These are phyloP conservation scores for Annulohypoxylon stygium DNA, from an alignment of 495 filamentous ascomycete genomes.

Conservation along the genomic window DNA sequence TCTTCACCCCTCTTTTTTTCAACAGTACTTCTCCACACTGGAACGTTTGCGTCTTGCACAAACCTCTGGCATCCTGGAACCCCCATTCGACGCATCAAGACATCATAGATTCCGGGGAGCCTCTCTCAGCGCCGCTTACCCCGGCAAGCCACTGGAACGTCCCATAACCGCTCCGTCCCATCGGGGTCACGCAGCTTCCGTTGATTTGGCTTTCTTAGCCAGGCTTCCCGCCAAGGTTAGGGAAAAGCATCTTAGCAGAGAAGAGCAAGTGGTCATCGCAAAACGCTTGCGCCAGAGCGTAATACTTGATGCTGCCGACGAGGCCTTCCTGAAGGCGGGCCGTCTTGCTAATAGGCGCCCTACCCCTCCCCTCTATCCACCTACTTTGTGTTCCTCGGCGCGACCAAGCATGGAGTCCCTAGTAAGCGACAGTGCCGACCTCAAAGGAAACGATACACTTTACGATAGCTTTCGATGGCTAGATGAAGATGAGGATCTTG, in stretches of 20 bases:
- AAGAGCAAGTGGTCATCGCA: conserved; percentile 76
- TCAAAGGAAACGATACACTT: conserved; percentile 56
- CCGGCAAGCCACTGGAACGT: conserved; percentile 53
- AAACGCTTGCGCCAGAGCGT: conserved; percentile 68
- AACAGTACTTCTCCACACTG: conserved; percentile 76
- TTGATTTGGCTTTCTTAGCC: conserved; percentile 79
- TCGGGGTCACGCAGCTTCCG: conserved; percentile 58
- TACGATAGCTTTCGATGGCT: conserved; percentile 83
- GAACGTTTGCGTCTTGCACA: conserved; percentile 74
- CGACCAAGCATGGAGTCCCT: conserved; percentile 57
- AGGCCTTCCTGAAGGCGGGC: conserved; percentile 69
- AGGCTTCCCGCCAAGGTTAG: conserved; percentile 78
- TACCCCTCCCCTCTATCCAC: conserved; percentile 47
- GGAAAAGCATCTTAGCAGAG: conserved; percentile 75
- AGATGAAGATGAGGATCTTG: conserved; percentile 81
- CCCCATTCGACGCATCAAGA: conserved; percentile 54
- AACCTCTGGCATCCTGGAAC: conserved; percentile 55
- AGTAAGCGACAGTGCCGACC: conserved; percentile 34
- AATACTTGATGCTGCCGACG: conserved; percentile 78
- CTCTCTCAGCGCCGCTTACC: conserved; percentile 56
- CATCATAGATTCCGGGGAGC: conserved; percentile 54
- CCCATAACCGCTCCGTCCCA: conserved; percentile 48
- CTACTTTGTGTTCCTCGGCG: conserved; percentile 47
- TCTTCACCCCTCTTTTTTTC: conserved; percentile 32
- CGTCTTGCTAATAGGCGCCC: conserved; percentile 55